A percentile compares a stretch with the other conserved stretches of the same genome.
These are phyloP conservation scores for Lactarius hatsudake DNA, from an alignment of 768 basidiomycete species.

Conservation along the genomic window DNA sequence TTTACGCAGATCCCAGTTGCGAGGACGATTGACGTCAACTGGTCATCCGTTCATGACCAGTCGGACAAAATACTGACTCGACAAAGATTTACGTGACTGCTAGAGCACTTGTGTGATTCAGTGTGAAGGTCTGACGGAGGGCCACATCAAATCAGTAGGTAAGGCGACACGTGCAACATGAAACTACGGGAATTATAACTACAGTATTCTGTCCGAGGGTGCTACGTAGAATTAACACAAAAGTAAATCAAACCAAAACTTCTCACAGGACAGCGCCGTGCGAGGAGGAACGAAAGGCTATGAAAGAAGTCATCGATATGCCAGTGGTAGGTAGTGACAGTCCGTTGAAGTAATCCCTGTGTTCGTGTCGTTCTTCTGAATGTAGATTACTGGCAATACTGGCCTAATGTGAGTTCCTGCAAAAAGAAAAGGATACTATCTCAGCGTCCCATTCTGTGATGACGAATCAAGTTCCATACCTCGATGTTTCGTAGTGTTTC, in stretches of 20 bases:
- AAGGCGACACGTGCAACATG: neutral
- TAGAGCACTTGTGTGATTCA: neutral
- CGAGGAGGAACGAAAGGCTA: neutral
- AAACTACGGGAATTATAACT: neutral
- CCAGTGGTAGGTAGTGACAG: no score
- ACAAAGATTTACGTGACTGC: neutral
- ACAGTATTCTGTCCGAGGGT: neutral
- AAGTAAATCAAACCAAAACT: neutral
- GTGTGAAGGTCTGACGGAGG: neutral
- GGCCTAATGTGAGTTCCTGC: conserved; percentile 7
- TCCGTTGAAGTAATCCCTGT: no score
- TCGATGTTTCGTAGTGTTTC: conserved; percentile 2
- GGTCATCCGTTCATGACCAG: no score
- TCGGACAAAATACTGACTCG: neutral
- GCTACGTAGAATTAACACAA: neutral
- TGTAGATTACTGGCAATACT: neutral
- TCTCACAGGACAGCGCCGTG: neutral
- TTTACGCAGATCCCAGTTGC: no score
- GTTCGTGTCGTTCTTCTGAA: no score
- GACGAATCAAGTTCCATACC: neutral
- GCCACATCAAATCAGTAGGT: neutral
- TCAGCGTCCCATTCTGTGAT: neutral
- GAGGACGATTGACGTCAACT: no score
- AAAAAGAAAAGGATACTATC: no score
- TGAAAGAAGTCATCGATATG: neutral